phyloP scores from a whole-genome alignment of 2,329 filamentous ascomycete species.

The Colletotrichum sp. region DNA sequence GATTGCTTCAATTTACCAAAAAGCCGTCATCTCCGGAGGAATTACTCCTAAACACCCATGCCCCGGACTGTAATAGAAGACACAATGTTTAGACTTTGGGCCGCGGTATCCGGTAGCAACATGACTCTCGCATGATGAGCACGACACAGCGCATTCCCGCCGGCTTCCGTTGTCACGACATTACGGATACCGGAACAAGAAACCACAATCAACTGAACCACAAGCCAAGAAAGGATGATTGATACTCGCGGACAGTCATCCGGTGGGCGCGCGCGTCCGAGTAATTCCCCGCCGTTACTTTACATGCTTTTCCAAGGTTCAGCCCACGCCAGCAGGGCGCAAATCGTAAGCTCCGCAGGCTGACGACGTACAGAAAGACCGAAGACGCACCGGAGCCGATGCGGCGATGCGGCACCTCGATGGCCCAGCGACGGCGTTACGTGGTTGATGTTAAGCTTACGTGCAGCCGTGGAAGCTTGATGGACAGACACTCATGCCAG shows the following conservation, averaged over 20 bases:
- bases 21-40: not conserved
- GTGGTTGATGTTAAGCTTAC: not conserved
- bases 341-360: not conserved
- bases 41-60: not conserved
- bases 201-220: not conserved
- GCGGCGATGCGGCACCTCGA: not conserved
- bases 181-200: not conserved
- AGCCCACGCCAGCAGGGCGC: not conserved
- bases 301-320: not conserved
- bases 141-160: not conserved
- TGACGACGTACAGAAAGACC: not conserved
- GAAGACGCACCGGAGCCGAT: not conserved
- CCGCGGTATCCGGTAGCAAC: constrained; percentile 2
- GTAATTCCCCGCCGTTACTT: not conserved
- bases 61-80: not conserved
- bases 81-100: not conserved
- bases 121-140: not conserved
- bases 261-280: not conserved
- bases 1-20: not conserved
- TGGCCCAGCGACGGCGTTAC: not conserved
- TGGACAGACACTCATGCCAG: not conserved
- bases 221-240: not conserved
- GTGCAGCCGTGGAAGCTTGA: not conserved
- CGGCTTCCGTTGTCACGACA: not conserved
- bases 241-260: not conserved